Base-by-base conservation (phyloP, 306 rosid genomes). In the Cucurbita ficifolia region DNA sequence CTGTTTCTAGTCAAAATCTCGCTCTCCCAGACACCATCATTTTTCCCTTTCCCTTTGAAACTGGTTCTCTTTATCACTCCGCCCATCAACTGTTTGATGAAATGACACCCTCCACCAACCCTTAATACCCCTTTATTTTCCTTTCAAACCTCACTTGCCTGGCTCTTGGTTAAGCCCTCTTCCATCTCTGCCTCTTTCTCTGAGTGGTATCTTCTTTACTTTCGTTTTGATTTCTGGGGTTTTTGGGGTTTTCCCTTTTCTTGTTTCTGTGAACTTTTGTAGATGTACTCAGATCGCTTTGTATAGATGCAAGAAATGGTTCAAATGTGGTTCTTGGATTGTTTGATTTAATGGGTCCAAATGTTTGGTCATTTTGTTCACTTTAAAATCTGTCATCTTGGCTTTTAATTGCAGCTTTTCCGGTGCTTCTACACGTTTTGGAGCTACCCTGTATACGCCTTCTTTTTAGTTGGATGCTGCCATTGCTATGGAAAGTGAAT, bases 1-100 rank as follows among this genome's bases (percentile, higher is more conserved):
- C 73, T 48, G 57, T 69, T 69, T 69, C 57, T 69, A 36, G 73
- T 69, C 73, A 69, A 69, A 45, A 48, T 48, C 73, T 29, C 56
- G 3, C 10, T 51, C n/a, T 45, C 57, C 55, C 55, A 69, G 8
- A 46, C 73, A 45, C 22, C 7, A 46, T 68, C 56, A 13, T 22
- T 14, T 65, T 16, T 18, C 55, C 57, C 16, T 21, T 22, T 46
- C 56, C 29, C 2, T 24, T 24, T 69, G 42, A 45, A 69, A 24
- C 5, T 5, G 2, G 4, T 21, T 46, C 39, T 13, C 6, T 67
- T 67, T 5, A 11, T 67, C 53, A 43, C 22, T 67, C 7, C 24
- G 73, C 73, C 73, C 73, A 1, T 22, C 5, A 69, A 48, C 73
- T 69, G 56, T 69, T 67, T 11, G 73, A 43, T 7, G 56, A 48